Evolutionary conservation across 805 yeast genomes (phyloP).

Genomic region (Candida saitoana): DNA sequence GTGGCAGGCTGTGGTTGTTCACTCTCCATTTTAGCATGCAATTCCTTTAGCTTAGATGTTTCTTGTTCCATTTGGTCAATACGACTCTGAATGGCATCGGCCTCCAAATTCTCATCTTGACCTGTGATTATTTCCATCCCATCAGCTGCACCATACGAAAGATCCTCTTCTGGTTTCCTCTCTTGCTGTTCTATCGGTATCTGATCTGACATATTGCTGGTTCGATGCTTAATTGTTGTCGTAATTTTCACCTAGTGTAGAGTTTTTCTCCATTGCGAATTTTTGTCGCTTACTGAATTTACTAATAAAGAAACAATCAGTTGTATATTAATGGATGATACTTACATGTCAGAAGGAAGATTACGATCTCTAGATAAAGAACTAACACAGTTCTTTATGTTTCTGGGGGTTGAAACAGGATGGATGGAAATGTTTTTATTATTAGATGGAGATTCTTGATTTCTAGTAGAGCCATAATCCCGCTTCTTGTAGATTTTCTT

Average conservation of each 20-base stretch:
- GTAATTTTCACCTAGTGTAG: neutral
- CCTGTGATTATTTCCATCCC: conserved; percentile 5
- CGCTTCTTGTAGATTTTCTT: conserved; percentile 12
- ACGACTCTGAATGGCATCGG: conserved; percentile 12
- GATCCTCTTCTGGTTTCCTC: conserved; percentile 14
- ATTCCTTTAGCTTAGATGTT: conserved; percentile 55
- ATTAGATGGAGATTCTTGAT: neutral
- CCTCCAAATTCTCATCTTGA: neutral
- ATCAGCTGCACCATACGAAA: neutral
- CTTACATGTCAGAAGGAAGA: conserved; percentile 10
- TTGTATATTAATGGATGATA: too few relatives aligned
- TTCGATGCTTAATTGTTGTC: neutral
- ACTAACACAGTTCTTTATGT: conserved; percentile 20
- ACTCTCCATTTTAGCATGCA: conserved; percentile 39
- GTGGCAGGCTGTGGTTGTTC: conserved; percentile 10
- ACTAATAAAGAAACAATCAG: too few relatives aligned
- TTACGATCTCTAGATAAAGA: conserved; percentile 19
- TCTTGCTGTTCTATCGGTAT: conserved; percentile 5
- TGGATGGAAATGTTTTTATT: neutral
- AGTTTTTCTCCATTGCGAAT: neutral
- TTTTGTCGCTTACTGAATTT: neutral
- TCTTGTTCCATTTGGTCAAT: conserved; percentile 59
- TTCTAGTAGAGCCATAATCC: conserved; percentile 17
- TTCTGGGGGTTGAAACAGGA: conserved; percentile 16
- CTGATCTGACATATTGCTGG: conserved; percentile 25